Evolutionary conservation across 371 early-diverging fungal genomes (phyloP).

Genomic region (Chytridium lagenaria): DNA sequence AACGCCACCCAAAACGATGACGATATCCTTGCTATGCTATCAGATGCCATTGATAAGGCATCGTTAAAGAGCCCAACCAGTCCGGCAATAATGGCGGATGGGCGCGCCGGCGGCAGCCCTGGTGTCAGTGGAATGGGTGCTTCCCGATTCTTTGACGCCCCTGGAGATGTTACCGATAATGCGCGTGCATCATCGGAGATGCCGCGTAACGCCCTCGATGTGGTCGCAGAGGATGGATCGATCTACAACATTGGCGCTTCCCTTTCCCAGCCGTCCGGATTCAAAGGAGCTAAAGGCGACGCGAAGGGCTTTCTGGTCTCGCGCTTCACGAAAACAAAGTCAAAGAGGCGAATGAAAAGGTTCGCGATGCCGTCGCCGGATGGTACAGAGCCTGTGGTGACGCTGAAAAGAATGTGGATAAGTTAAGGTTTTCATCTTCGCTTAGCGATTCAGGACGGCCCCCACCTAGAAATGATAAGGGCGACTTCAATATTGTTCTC

Average conservation of each 20-base stretch:
- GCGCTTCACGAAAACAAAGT: constrained; percentile 1
- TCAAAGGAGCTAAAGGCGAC: background rate
- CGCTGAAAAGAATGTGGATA: constrained; percentile 31
- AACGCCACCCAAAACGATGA: constrained; percentile 31
- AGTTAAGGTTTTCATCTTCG: constrained; percentile 34
- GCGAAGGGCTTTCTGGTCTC: background rate
- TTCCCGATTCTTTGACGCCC: background rate
- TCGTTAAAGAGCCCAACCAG: constrained; percentile 9
- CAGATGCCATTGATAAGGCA: constrained; percentile 35
- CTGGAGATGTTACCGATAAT: background rate
- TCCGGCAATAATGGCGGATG: background rate
- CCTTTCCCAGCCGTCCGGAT: background rate
- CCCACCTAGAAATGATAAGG: constrained; percentile 23
- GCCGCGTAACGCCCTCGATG: background rate
- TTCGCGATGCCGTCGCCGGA: constrained; percentile 29
- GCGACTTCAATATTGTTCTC: constrained; percentile 36
- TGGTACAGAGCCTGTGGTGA: constrained; percentile 41
- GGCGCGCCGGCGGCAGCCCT: background rate
- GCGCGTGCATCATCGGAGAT: background rate
- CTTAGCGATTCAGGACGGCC: constrained; percentile 17
- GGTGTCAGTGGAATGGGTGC: background rate
- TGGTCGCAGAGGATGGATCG: constrained; percentile 11
- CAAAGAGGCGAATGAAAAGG: constrained; percentile 41
- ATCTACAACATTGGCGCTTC: constrained; percentile 1
- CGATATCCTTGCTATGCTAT: constrained; percentile 43